Evolutionary conservation across 208 protist species (phyloP), one percentile per base, ranked within the genome.

Genomic region (Leishmania guyanensis): DNA sequence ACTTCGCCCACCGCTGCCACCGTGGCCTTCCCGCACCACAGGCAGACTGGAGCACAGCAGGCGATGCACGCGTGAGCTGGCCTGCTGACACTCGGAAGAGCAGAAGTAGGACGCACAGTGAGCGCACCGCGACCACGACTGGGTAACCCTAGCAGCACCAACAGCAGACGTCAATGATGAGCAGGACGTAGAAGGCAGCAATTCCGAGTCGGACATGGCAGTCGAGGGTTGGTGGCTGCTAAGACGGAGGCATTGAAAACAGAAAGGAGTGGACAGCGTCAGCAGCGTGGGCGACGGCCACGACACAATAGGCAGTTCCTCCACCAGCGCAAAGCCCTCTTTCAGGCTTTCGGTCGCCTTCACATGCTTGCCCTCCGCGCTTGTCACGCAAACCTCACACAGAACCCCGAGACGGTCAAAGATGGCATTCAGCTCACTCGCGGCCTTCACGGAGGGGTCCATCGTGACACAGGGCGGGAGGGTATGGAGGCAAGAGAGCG

Each of bases 231-330:
- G 79, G 33, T 83, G 78, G 5, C 66, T 54, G 56, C 86, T 54
- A 17, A 85, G 79, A n/a, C 88, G 83, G n/a, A 96, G 89, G 75
- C 93, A 96, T 71, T 93, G 85, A 53, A 88, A 91, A 78, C 93
- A 96, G 73, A 93, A 96, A 22, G 85, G 87, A 48, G 88, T 53
- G 33, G 53, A 54, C 64, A 91, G 78, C n/a, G 65, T 29, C 33
- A 94, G 51, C 29, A 90, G 84, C 16, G 80, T 70, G 22, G 83
- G 71, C 2, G 89, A 83, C 5, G 92, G 92, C 93, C 93, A 97
- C 43, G 89, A 93, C 5, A 94, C 87, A 26, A 97, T 87, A 5
- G 93, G 93, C 39, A 88, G 29, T 79, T 97, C 93, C 82, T 97
- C 92, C 54, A 97, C 86, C 16, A 97, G 81, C 6, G 84, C 87